A percentile compares a stretch with the other conserved stretches of the same genome.
These are phyloP conservation scores for Galeopsis tetrahit DNA, from an alignment of 257 asterid species.

Conservation along the genomic window DNA sequence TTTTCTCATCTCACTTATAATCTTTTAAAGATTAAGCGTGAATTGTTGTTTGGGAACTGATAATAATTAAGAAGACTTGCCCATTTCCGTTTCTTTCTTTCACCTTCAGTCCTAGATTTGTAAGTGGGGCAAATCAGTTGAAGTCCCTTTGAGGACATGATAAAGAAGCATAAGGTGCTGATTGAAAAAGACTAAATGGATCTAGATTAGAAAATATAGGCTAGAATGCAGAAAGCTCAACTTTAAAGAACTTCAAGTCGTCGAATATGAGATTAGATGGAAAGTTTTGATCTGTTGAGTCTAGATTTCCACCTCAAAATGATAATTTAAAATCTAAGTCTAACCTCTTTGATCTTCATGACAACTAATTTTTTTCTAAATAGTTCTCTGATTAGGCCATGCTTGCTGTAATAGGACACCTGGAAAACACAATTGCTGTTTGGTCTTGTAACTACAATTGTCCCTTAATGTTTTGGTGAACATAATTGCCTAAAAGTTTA, in stretches of 20 bases:
- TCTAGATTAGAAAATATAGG: constrained; percentile 1
- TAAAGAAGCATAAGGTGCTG: constrained; percentile 4
- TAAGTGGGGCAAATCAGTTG: constrained; percentile 8
- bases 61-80: constrained; percentile 1
- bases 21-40: constrained; percentile 14
- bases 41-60: constrained; percentile 16
- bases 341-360: constrained; percentile 6
- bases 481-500: constrained; percentile 4
- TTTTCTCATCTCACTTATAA: constrained; percentile 17
- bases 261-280: constrained; percentile 12
- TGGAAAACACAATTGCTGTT: background rate
- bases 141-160: constrained; percentile 1
- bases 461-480: background rate
- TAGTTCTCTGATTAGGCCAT: constrained; percentile 2
- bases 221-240: constrained; percentile 24
- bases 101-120: constrained; percentile 20
- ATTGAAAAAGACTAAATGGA: constrained; percentile 19
- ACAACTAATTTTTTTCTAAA: constrained; percentile 12
- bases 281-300: constrained; percentile 11
- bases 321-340: constrained; percentile 1
- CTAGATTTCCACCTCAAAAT: background rate
- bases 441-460: constrained; percentile 1
- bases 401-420: constrained; percentile 14
- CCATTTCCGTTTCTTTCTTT: constrained; percentile 12
- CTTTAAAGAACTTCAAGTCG: constrained; percentile 16